Percentiles rank a stretch among this genome's conserved stretches.
Evolutionary conservation across 2,329 filamentous ascomycete genomes (phyloP).

Genomic region (Emergomyces pasteurianus): DNA sequence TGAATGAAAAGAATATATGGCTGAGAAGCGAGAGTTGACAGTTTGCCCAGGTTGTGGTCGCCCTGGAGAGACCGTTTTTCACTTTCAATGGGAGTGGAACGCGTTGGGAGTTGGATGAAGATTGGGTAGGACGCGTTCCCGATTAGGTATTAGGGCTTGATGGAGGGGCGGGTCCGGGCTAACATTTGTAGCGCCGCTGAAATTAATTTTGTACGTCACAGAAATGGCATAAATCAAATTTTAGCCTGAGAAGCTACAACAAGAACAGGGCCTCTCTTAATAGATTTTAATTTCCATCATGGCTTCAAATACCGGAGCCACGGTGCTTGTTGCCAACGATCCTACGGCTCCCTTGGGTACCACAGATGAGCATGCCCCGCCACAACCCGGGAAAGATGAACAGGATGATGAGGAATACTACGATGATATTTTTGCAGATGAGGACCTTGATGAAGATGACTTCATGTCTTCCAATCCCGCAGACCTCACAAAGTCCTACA

Average conservation of each 20-base stretch:
- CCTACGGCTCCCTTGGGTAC: slow-evolving; percentile 6
- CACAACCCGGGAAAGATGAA: slow-evolving; percentile 33
- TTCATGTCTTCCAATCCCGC: slow-evolving; percentile 45
- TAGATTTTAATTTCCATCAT: not conserved
- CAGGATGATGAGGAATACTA: slow-evolving; percentile 52
- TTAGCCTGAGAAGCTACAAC: not conserved
- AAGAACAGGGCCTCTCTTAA: not conserved
- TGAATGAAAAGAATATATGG: not conserved
- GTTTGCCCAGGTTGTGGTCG: not conserved
- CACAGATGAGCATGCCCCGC: slow-evolving; percentile 22
- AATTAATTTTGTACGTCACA: slow-evolving; percentile 6
- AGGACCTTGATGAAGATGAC: slow-evolving; percentile 44
- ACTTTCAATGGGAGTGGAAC: not conserved
- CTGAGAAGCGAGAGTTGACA: not conserved
- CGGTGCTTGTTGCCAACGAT: not conserved
- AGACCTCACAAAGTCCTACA: slow-evolving; percentile 78
- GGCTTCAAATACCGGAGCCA: not conserved
- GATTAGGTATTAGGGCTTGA: slow-evolving; percentile 9
- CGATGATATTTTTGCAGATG: slow-evolving; percentile 44
- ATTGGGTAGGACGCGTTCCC: slow-evolving; percentile 9
- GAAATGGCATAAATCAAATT: too few relatives aligned
- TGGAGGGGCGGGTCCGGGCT: slow-evolving; percentile 4
- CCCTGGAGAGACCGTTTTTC: not conserved
- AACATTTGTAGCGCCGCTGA: slow-evolving; percentile 5
- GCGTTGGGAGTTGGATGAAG: not conserved